These are phyloP conservation scores for Alopecurus myosuroides DNA, from an alignment of 176 grass and related monocot species.

Conservation along the genomic window DNA sequence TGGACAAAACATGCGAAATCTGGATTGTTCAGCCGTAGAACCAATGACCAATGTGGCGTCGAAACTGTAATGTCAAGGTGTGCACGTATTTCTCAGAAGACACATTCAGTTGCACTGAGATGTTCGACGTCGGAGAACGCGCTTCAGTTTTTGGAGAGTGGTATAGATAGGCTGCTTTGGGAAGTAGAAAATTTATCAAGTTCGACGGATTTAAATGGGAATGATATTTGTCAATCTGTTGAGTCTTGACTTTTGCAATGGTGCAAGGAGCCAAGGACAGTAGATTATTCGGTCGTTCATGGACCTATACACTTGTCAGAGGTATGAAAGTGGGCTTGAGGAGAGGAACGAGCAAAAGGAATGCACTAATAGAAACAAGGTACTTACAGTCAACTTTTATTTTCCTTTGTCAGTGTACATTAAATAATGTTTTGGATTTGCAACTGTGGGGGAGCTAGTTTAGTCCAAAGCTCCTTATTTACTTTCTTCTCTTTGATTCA, in stretches of 20 bases:
- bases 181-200: conserved; percentile 8
- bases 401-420: not conserved
- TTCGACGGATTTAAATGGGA: not conserved
- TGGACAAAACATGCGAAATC: conserved; percentile 21
- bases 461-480: not conserved
- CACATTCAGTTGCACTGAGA: not conserved
- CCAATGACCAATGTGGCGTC: not conserved
- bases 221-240: not conserved
- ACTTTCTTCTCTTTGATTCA: not conserved
- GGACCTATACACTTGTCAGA: not conserved
- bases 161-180: not conserved
- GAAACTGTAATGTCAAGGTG: not conserved
- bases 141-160: not conserved
- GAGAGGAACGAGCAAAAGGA: not conserved
- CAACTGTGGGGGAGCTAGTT: not conserved
- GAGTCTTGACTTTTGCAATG: not conserved
- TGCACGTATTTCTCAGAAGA: conserved; percentile 13
- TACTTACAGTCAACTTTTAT: not conserved
- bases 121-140: not conserved
- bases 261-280: not conserved
- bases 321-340: not conserved
- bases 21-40: not conserved
- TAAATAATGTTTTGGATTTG: not conserved
- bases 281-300: not conserved
- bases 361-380: not conserved